Percentiles rank a stretch among this genome's conserved stretches.
Evolutionary conservation across 805 yeast genomes (phyloP).

Genomic region (Lachancea sp.): DNA sequence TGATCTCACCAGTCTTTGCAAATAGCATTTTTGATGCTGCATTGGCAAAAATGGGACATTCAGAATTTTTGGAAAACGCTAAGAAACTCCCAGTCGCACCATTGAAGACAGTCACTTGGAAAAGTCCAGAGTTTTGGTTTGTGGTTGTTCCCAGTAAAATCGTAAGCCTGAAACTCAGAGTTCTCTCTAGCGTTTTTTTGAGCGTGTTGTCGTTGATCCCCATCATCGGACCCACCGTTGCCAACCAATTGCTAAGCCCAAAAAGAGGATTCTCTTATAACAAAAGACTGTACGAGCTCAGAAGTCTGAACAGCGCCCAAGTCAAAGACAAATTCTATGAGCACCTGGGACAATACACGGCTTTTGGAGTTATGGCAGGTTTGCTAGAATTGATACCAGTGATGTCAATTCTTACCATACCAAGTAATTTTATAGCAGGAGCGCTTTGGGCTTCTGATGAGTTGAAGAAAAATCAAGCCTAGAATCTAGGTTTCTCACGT

Average conservation of each 20-base stretch:
- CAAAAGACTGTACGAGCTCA: conserved; percentile 20
- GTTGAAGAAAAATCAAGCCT: conserved; percentile 14
- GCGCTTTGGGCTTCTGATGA: conserved; percentile 55
- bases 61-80: conserved; percentile 6
- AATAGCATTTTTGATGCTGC: conserved; percentile 22
- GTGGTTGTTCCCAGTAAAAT: conserved; percentile 13
- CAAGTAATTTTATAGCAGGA: conserved; percentile 55
- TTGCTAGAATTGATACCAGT: conserved; percentile 25
- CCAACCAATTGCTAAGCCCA: conserved; percentile 23
- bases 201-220: conserved; percentile 28
- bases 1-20: conserved; percentile 22
- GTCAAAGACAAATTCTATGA: conserved; percentile 20
- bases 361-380: conserved; percentile 28
- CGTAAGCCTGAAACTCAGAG: conserved; percentile 8
- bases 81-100: conserved; percentile 6
- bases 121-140: conserved; percentile 16
- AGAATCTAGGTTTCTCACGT: background rate
- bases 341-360: conserved; percentile 26
- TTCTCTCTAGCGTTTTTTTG: conserved; percentile 9
- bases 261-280: conserved; percentile 26
- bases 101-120: conserved; percentile 5
- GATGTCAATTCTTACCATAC: conserved; percentile 45
- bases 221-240: conserved; percentile 30
- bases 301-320: conserved; percentile 12
- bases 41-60: conserved; percentile 4